Evolutionary conservation across 108 stramenopile genomes (phyloP).

Genomic region (Licmophora abbreviata): DNA sequence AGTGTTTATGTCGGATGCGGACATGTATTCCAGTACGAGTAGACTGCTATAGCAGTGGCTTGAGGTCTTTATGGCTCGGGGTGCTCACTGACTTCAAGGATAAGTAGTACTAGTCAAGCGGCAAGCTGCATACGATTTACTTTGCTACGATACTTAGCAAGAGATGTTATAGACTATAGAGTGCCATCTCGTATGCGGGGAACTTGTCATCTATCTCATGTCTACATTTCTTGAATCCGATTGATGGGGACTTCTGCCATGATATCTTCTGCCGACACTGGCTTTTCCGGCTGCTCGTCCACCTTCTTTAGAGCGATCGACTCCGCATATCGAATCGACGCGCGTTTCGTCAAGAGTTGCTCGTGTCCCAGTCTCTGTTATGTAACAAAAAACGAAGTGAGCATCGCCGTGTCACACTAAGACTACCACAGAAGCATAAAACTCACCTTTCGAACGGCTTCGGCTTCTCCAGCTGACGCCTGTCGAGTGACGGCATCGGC

Average conservation of each 20-base stretch:
- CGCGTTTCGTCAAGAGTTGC: conserved; percentile 43
- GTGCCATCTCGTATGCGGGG: too few species aligned
- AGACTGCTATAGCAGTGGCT: too few species aligned
- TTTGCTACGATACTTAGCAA: too few species aligned
- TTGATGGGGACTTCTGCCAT: conserved; percentile 12
- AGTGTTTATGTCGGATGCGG: background rate
- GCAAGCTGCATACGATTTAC: too few species aligned
- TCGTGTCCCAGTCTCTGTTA: conserved; percentile 56
- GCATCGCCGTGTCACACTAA: background rate
- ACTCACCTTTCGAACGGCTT: conserved; percentile 32
- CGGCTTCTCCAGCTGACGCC: conserved; percentile 22
- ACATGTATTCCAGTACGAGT: too few species aligned
- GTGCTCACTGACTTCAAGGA: too few species aligned
- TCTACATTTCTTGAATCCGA: too few species aligned
- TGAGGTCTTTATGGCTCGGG: too few species aligned
- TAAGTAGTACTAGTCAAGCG: too few species aligned
- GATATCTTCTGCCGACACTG: conserved; percentile 31
- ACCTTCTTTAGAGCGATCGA: conserved; percentile 51
- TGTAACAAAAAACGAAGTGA: background rate
- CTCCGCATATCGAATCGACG: conserved; percentile 57
- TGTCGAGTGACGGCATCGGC: conserved; percentile 23
- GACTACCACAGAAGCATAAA: background rate
- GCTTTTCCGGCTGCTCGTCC: conserved; percentile 65
- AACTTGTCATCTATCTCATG: too few species aligned
- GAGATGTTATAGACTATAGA: too few species aligned